A percentile compares a stretch with the other conserved stretches of the same genome.
Conservation (phyloP, 192 early-diverging fungal genomes). For the Piromyces finnis region DNA sequence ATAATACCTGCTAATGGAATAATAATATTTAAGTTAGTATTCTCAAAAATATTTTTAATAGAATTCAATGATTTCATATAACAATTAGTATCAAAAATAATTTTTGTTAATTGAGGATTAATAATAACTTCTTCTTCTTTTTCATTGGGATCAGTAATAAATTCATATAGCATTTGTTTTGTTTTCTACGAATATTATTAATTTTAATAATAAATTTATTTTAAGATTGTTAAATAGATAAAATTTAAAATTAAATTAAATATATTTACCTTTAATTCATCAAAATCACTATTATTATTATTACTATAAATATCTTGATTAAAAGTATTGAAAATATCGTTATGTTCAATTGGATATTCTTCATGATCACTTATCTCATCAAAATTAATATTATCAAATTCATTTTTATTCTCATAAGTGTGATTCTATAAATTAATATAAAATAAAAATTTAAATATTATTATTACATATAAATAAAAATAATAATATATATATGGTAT, state of each 20-base stretch:
- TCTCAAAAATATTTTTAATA: background rate
- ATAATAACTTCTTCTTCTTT: background rate
- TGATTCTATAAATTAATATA: too few species aligned
- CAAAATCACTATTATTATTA: background rate
- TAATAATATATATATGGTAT: too few species aligned
- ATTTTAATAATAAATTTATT: too few species aligned
- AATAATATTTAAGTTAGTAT: background rate
- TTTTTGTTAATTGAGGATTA: background rate
- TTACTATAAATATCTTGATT: background rate
- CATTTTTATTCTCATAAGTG: too few species aligned
- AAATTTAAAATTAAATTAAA: too few species aligned
- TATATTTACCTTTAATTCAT: background rate
- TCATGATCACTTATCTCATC: background rate
- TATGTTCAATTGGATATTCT: background rate
- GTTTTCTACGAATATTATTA: too few species aligned
- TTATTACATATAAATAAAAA: too few species aligned
- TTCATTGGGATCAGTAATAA: background rate
- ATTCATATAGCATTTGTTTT: background rate
- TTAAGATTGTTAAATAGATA: too few species aligned
- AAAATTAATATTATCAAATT: background rate
- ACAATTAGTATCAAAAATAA: background rate
- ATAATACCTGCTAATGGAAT: background rate
- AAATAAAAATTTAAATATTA: too few species aligned
- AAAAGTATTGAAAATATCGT: background rate
- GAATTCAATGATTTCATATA: background rate